phyloP scores from a whole-genome alignment of 2,329 filamentous ascomycete genomes.

The Rhytidhysteron rufulum region DNA sequence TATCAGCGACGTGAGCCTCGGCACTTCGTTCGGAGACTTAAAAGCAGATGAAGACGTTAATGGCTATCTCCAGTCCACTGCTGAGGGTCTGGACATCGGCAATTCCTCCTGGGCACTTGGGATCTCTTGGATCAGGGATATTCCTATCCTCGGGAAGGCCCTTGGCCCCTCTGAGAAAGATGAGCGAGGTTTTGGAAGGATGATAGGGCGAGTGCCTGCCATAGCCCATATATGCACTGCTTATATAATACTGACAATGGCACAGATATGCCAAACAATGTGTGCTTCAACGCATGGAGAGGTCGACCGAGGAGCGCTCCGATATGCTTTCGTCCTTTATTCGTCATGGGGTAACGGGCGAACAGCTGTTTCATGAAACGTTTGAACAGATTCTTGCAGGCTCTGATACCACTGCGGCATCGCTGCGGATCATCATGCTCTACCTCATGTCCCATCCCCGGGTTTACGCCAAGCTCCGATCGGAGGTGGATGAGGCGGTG shows the following conservation, averaged over 20 bases:
- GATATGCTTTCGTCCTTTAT: conserved; percentile 55
- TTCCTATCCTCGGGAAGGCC: conserved; percentile 13
- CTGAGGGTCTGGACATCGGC: conserved; percentile 17
- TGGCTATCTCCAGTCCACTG: conserved; percentile 40
- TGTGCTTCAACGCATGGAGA: conserved; percentile 44
- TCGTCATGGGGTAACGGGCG: conserved; percentile 38
- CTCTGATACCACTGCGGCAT: conserved; percentile 55
- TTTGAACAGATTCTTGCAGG: conserved; percentile 50
- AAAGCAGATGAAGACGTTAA: conserved; percentile 46
- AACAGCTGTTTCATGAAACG: conserved; percentile 38
- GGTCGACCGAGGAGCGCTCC: conserved; percentile 33
- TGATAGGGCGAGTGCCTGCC: conserved; percentile 11
- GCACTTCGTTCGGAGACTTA: conserved; percentile 48
- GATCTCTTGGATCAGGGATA: conserved; percentile 11
- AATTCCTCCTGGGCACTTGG: conserved; percentile 1
- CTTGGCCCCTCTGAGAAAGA: conserved; percentile 29
- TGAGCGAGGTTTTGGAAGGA: conserved; percentile 17
- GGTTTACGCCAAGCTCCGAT: conserved; percentile 42
- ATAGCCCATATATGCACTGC: conserved; percentile 15
- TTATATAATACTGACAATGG: conserved; percentile 4
- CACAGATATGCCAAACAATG: conserved; percentile 38
- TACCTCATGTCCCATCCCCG: conserved; percentile 47
- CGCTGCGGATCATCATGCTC: conserved; percentile 50
- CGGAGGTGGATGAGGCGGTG: conserved; percentile 42
- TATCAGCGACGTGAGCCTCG: conserved; percentile 51